phyloP scores from a whole-genome alignment of 768 basidiomycete species.

The Tricholoma sp. region DNA sequence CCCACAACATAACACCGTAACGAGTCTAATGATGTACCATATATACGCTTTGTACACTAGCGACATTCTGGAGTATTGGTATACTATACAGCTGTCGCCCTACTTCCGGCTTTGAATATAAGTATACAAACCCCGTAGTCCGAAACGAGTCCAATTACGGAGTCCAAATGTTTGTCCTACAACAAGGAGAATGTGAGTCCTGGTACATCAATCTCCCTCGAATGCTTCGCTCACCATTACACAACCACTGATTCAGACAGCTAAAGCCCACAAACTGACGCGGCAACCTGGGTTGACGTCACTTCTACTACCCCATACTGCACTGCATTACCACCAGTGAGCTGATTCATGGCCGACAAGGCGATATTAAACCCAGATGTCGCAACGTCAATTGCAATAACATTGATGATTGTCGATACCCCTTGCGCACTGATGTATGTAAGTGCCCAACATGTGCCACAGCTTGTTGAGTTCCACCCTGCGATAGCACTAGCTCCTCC shows the following conservation, averaged over 20 bases:
- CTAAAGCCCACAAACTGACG: slow-evolving; percentile 47
- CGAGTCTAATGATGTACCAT: too few species aligned
- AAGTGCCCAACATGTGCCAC: slow-evolving; percentile 59
- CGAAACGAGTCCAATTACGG: neutral
- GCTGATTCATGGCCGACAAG: slow-evolving; percentile 45
- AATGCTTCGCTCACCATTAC: neutral
- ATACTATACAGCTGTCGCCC: too few species aligned
- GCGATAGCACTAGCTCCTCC: slow-evolving; percentile 49
- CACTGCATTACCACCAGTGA: slow-evolving; percentile 44
- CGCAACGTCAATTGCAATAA: slow-evolving; percentile 51
- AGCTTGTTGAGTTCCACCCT: slow-evolving; percentile 47
- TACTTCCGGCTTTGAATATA: too few species aligned
- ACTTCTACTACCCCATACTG: slow-evolving; percentile 45
- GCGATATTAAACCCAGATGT: slow-evolving; percentile 45
- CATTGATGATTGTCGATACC: slow-evolving; percentile 31
- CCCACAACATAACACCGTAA: too few species aligned
- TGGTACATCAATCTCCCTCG: too few species aligned
- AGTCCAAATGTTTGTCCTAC: neutral
- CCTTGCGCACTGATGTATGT: slow-evolving; percentile 35
- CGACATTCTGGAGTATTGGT: too few species aligned
- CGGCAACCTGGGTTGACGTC: slow-evolving; percentile 33
- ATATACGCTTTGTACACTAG: too few species aligned
- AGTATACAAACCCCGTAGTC: too few species aligned
- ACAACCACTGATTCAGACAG: neutral
- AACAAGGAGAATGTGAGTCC: neutral